Evolutionary conservation across 352 stramenopile genomes (phyloP).

Genomic region (Bremia lactucae): DNA sequence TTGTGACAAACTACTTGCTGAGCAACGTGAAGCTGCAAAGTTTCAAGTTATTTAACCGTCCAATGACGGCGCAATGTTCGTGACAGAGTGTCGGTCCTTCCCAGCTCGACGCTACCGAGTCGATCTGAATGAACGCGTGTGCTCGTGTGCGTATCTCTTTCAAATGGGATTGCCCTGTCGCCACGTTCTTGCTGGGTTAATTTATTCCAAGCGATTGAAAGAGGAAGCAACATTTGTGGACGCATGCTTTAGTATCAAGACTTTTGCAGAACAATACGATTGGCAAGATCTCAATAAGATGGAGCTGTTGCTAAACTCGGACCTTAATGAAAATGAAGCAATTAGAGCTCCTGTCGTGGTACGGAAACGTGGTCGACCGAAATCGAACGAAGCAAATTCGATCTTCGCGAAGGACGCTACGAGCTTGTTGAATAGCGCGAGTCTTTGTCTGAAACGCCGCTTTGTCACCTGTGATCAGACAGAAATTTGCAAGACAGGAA

Average conservation of each 20-base stretch:
- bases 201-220: constrained; percentile 17
- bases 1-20: constrained; percentile 14
- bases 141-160: constrained; percentile 26
- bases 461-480: too few species aligned
- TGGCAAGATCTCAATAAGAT: constrained; percentile 14
- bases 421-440: too few species aligned
- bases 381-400: constrained; percentile 14
- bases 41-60: constrained; percentile 28
- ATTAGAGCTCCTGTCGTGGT: constrained; percentile 17
- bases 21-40: constrained; percentile 21
- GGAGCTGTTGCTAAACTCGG: constrained; percentile 22
- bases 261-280: constrained; percentile 22
- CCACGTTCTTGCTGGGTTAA: constrained; percentile 21
- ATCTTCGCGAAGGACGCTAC: too few species aligned
- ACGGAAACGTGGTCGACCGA: constrained; percentile 24
- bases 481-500: too few species aligned
- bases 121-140: constrained; percentile 16
- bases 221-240: constrained; percentile 13
- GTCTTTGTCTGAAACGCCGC: too few species aligned
- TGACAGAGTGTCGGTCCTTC: constrained; percentile 27
- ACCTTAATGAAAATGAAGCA: constrained; percentile 20
- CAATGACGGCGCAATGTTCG: constrained; percentile 18
- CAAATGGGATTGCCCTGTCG: constrained; percentile 25
- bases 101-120: constrained; percentile 25
- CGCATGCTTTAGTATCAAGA: constrained; percentile 14